A percentile compares a stretch with the other conserved stretches of the same genome.
Conservation (phyloP, 208 protist genomes). For the Phytomonas sp. region DNA sequence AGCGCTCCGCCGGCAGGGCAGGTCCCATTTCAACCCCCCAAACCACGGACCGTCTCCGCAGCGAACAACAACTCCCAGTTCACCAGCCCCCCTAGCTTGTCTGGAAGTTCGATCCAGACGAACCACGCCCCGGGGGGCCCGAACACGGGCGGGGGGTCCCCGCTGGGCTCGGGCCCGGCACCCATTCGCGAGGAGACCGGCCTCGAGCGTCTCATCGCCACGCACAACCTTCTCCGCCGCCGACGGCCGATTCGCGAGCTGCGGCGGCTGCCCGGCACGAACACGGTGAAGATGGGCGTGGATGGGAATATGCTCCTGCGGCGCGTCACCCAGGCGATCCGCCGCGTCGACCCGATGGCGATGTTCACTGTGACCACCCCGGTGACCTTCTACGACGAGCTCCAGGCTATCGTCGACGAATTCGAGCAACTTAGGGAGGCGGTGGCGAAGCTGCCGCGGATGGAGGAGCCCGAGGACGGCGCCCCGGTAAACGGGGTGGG, state of each 20-base stretch:
- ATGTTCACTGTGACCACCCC: conserved; percentile 69
- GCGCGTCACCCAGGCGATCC: conserved; percentile 46
- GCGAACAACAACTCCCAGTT: not conserved
- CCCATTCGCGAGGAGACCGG: conserved; percentile 10
- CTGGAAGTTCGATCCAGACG: not conserved
- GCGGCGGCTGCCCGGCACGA: conserved; percentile 27
- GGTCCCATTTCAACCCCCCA: not conserved
- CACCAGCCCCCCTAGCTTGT: not conserved
- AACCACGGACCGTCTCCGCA: not conserved
- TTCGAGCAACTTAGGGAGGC: conserved; percentile 18
- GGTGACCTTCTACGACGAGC: conserved; percentile 42
- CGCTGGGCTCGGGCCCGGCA: not conserved
- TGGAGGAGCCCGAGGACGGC: conserved; percentile 13
- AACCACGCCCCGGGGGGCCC: not conserved
- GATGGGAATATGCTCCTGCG: conserved; percentile 74
- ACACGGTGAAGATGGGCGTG: conserved; percentile 45
- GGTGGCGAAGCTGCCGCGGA: conserved; percentile 12
- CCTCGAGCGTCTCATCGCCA: conserved; percentile 12
- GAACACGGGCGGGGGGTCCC: not conserved
- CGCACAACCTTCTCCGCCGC: conserved; percentile 24
- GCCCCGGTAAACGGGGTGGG: conserved; percentile 12
- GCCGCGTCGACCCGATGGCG: conserved; percentile 37
- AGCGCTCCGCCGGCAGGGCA: not conserved
- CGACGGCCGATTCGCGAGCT: conserved; percentile 35
- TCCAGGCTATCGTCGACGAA: conserved; percentile 23